Percentiles rank a stretch among this genome's conserved stretches.
phyloP scores from a whole-genome alignment of 306 rosid species.

The Vigna mungo region DNA sequence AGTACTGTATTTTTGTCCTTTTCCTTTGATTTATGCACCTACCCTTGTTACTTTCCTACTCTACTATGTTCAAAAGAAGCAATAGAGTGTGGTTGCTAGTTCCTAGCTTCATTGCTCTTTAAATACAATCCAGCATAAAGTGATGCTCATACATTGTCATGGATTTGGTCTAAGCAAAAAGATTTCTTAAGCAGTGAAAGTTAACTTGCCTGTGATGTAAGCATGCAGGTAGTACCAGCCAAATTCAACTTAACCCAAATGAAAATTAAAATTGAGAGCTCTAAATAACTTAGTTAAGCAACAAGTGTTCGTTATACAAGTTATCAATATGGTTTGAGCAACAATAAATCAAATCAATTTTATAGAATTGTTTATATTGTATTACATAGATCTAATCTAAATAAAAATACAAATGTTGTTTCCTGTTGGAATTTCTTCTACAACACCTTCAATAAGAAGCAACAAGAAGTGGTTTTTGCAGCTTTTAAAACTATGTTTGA shows the following conservation, averaged over 20 bases:
- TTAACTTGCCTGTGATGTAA: background rate
- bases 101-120: constrained; percentile 16
- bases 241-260: constrained; percentile 13
- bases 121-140: background rate
- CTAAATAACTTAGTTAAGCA: background rate
- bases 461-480: too few species aligned
- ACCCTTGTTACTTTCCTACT: background rate
- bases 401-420: background rate
- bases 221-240: constrained; percentile 30
- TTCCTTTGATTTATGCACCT: constrained; percentile 24
- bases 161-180: constrained; percentile 23
- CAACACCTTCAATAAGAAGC: too few species aligned
- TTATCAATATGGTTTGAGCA: background rate
- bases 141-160: background rate
- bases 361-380: background rate
- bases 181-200: constrained; percentile 32
- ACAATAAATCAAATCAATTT: background rate
- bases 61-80: constrained; percentile 1
- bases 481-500: too few species aligned
- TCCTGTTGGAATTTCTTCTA: background rate
- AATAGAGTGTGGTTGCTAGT: constrained; percentile 16
- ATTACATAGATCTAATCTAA: background rate
- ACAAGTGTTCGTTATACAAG: background rate
- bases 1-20: constrained; percentile 35
- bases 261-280: background rate